Evolutionary conservation across 2,329 filamentous ascomycete genomes (phyloP).

Genomic region (Triangularia verruculosa): DNA sequence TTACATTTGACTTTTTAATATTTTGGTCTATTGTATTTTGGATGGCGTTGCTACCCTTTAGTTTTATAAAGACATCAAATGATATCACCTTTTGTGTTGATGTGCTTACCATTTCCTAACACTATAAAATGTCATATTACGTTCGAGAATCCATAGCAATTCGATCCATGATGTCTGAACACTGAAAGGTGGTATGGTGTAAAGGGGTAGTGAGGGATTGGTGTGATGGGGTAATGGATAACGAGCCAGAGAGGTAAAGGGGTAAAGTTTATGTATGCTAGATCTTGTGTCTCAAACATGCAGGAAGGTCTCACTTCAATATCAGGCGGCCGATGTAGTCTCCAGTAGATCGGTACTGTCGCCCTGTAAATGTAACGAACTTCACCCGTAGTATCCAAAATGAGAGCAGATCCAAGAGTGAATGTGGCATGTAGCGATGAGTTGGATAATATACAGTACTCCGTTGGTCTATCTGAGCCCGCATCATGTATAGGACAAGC

Average conservation of each 20-base stretch:
- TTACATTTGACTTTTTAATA: background rate
- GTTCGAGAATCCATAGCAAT: no score
- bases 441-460: background rate
- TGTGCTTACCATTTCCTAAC: background rate
- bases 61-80: background rate
- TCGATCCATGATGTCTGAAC: no score
- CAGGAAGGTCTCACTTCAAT: background rate
- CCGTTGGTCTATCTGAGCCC: background rate
- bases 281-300: background rate
- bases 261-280: background rate
- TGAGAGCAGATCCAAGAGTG: no score
- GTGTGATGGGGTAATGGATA: background rate
- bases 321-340: background rate
- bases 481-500: background rate
- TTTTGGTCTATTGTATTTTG: background rate
- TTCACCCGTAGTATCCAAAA: no score
- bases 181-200: no score
- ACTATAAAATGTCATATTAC: no score
- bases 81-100: background rate
- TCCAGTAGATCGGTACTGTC: no score
- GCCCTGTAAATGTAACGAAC: no score
- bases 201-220: background rate
- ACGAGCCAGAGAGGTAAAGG: background rate
- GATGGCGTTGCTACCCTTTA: background rate
- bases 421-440: background rate